A percentile compares a stretch with the other conserved stretches of the same genome.
phyloP scores from a whole-genome alignment of 441 rosid genomes.

The Macaranga tanarius region DNA sequence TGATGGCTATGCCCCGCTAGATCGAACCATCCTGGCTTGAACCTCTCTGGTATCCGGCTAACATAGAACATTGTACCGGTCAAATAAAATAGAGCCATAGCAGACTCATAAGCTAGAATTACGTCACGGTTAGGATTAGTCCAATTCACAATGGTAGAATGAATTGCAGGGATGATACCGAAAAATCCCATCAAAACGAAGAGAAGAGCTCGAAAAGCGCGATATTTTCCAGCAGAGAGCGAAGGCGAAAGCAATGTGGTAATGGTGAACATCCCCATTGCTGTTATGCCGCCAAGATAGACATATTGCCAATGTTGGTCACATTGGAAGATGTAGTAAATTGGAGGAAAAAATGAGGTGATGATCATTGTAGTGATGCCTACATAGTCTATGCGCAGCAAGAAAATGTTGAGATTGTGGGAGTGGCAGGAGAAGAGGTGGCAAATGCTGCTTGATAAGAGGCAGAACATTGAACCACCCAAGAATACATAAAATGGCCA shows the following conservation, averaged over 20 bases:
- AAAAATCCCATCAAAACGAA: constrained; percentile 75
- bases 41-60: constrained; percentile 64
- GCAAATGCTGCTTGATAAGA: constrained; percentile 73
- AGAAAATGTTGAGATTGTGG: constrained; percentile 45
- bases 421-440: constrained; percentile 86
- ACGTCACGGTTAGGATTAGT: constrained; percentile 54
- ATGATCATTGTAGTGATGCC: constrained; percentile 84
- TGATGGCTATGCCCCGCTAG: constrained; percentile 82
- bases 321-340: constrained; percentile 75
- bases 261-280: constrained; percentile 69
- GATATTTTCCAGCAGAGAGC: constrained; percentile 51
- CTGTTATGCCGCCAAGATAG: constrained; percentile 63
- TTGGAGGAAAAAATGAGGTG: constrained; percentile 85
- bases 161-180: constrained; percentile 67
- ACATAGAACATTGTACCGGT: constrained; percentile 71
- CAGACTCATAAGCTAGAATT: constrained; percentile 57
- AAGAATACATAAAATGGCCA: constrained; percentile 82
- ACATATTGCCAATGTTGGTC: constrained; percentile 67
- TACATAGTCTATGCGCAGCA: constrained; percentile 58
- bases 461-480: constrained; percentile 75
- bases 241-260: constrained; percentile 62
- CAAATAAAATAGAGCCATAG: constrained; percentile 74
- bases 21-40: constrained; percentile 79
- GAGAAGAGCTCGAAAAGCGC: constrained; percentile 57
- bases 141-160: constrained; percentile 66